Conservation (phyloP, 2,329 filamentous ascomycete genomes). For the Hypomyces perniciosus region DNA sequence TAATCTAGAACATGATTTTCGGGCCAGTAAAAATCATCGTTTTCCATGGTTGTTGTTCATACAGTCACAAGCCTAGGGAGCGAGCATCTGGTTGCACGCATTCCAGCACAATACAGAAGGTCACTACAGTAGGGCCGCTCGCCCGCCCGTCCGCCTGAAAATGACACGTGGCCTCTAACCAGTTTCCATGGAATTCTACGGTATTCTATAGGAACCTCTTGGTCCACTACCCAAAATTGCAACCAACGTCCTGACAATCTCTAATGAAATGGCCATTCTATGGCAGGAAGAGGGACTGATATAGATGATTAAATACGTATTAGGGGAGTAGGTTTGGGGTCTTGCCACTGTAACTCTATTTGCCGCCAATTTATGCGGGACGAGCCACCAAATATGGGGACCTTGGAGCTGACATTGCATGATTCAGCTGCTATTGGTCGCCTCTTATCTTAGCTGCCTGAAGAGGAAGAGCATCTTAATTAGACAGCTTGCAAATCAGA, state of each 20-base stretch:
- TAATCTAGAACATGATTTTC: not conserved
- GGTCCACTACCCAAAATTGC: not conserved
- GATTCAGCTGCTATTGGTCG: not conserved
- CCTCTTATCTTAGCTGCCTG: not conserved
- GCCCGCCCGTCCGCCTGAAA: not conserved
- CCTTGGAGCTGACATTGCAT: not conserved
- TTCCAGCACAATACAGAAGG: not conserved
- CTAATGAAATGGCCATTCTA: not conserved
- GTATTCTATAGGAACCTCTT: not conserved
- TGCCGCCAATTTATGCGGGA: not conserved
- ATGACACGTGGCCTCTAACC: not conserved
- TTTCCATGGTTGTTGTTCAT: not conserved
- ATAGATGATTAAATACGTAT: not conserved
- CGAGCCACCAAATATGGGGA: not conserved
- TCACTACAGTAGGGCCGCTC: not conserved
- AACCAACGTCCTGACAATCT: not conserved
- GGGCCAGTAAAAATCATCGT: not conserved
- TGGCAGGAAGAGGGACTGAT: not conserved
- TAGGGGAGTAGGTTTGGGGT: not conserved
- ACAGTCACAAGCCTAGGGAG: not conserved
- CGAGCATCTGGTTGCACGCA: not conserved
- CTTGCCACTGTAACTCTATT: not conserved
- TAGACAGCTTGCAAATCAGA: not conserved
- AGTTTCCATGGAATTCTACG: not conserved
- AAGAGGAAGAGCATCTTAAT: not conserved